phyloP scores from a whole-genome alignment of 768 basidiomycete species.

The Mycena polygramma region DNA sequence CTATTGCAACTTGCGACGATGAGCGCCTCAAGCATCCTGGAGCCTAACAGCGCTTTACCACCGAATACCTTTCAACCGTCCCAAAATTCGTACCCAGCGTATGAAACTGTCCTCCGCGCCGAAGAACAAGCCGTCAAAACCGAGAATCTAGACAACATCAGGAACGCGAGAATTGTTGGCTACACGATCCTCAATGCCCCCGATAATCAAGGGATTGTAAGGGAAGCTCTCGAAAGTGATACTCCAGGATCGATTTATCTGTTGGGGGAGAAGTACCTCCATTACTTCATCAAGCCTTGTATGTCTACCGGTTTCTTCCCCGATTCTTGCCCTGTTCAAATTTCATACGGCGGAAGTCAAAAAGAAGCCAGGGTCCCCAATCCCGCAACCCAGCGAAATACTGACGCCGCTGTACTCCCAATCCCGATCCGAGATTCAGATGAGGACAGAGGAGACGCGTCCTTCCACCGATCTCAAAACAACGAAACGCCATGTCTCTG shows the following conservation, averaged over 20 bases:
- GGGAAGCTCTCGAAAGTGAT: not conserved
- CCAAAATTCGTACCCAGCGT: not conserved
- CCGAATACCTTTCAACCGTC: not conserved
- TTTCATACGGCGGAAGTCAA: not conserved
- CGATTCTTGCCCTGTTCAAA: not conserved
- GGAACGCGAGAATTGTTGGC: constrained; percentile 2
- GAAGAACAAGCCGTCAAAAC: not conserved
- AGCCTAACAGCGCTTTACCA: not conserved
- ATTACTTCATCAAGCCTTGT: constrained; percentile 8
- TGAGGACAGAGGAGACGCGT: not conserved
- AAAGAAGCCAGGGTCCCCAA: not conserved
- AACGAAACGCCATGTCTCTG: not conserved
- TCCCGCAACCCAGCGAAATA: not conserved
- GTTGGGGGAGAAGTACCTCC: constrained; percentile 3
- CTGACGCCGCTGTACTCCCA: not conserved
- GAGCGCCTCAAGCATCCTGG: too few relatives aligned
- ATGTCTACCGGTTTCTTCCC: not conserved
- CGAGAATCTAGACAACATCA: not conserved
- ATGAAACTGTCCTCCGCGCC: not conserved
- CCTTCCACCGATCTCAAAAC: constrained; percentile 3
- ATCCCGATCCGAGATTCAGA: not conserved
- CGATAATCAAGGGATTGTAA: not conserved
- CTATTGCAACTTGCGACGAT: too few relatives aligned
- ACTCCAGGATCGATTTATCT: not conserved
- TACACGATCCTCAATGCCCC: constrained; percentile 10